A percentile compares a stretch with the other conserved stretches of the same genome.
phyloP scores from a whole-genome alignment of 1,284 basidiomycete genomes.

The Meira miltonrushii region DNA sequence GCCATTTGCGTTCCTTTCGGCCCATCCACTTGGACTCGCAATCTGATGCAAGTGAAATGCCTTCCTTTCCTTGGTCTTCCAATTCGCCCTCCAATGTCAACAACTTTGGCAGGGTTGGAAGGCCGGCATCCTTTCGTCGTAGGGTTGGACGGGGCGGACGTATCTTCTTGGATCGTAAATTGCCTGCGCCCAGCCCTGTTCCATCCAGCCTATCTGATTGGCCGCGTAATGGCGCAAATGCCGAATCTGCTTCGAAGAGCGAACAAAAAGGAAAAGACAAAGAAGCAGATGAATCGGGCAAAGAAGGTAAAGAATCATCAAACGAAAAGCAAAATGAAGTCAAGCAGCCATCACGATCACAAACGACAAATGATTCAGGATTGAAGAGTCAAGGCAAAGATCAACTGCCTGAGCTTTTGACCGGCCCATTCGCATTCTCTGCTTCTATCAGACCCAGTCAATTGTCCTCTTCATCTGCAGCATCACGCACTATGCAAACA shows the following conservation, averaged over 20 bases:
- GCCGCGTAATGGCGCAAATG: slow-evolving; percentile 22
- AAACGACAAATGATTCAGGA: slow-evolving; percentile 2
- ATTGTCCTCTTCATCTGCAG: slow-evolving; percentile 20
- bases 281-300: too few species aligned
- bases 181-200: slow-evolving; percentile 44
- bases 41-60: slow-evolving; percentile 10
- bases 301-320: too few species aligned
- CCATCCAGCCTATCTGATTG: slow-evolving; percentile 43
- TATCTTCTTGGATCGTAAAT: slow-evolving; percentile 45
- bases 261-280: too few species aligned
- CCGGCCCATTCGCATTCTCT: slow-evolving; percentile 43
- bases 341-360: too few species aligned
- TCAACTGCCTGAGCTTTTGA: slow-evolving; percentile 7
- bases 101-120: slow-evolving; percentile 33
- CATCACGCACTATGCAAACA: not conserved
- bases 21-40: slow-evolving; percentile 39
- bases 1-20: slow-evolving; percentile 39
- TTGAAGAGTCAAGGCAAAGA: too few species aligned
- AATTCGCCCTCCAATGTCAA: slow-evolving; percentile 3
- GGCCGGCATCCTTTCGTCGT: slow-evolving; percentile 48
- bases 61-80: slow-evolving; percentile 20
- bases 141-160: slow-evolving; percentile 49
- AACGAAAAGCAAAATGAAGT: too few species aligned
- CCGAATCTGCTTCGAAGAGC: not conserved
- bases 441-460: slow-evolving; percentile 32